Evolutionary conservation across 2,329 filamentous ascomycete species (phyloP), one percentile per base, ranked within the genome.

Genomic region (Apiospora marii): DNA sequence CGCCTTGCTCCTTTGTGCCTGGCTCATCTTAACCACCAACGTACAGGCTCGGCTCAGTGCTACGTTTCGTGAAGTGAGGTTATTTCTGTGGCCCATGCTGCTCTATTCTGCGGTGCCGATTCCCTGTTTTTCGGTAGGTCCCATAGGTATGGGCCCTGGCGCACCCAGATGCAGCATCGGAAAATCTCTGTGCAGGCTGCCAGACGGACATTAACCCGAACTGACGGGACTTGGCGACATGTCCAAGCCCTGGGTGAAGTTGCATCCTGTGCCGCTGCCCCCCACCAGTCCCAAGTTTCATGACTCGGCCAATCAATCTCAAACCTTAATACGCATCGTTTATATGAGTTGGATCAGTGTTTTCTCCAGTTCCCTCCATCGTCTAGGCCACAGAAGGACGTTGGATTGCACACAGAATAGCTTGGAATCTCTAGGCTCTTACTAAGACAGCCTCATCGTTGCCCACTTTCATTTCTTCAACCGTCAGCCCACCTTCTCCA

Each of bases 221-320:
- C 3, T 37, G 53, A 61, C 30, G 53, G 53, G 53, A 37, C 30
- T 37, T 61, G 53, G 53, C 53, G 8, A 6, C 30, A 10, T 37
- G 53, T 34, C 51, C 30, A 53, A 7, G 14, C 27, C 27, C 51
- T 37, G 53, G 30, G 16, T 34, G 6, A 12, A 16, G 30, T 61
- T 34, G 30, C 19, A 61, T 37, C 30, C 53, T 61, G 30, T 37
- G 53, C 53, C 53, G 53, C 19, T 10, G 53, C 53, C 53, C 30
- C 53, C 53, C 19, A 16, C n/a, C 22, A 61, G 8, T 61, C 53
- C 53, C 53, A 61, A 22, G 30, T 64, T 64, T 64, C 22, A n/a
- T 64, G 58, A 41, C 58, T 41, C 58, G 34, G 34, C 16, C 22
- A 64, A n/a, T 64, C 58, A 64, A 64, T n/a, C 34, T 64, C 58